phyloP scores from a whole-genome alignment of 306 rosid genomes.

The Canavalia gladiata region DNA sequence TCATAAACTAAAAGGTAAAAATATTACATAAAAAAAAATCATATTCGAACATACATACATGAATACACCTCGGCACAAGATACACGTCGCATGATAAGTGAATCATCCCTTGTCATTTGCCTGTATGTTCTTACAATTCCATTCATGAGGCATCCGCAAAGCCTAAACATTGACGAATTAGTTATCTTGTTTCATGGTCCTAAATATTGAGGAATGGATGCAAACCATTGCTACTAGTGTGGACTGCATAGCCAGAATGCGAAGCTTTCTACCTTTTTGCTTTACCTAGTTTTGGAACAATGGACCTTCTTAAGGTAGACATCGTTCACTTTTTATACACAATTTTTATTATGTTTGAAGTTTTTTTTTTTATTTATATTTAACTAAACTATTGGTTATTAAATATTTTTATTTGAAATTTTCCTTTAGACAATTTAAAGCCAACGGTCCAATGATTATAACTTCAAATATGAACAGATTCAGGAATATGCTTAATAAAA shows the following conservation, averaged over 20 bases:
- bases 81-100: neutral
- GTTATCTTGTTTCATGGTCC: slow-evolving; percentile 24
- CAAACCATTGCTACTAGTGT: slow-evolving; percentile 35
- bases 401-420: slow-evolving; percentile 13
- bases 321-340: neutral
- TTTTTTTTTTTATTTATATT: neutral
- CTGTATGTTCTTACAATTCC: neutral
- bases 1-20: neutral
- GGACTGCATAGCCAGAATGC: slow-evolving; percentile 30
- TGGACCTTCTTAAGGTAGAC: slow-evolving; percentile 37
- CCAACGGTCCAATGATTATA: slow-evolving; percentile 2
- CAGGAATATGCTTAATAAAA: slow-evolving; percentile 35
- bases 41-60: neutral
- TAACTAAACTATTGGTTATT: too few relatives aligned
- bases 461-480: slow-evolving; percentile 30
- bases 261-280: slow-evolving; percentile 21
- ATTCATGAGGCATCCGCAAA: slow-evolving; percentile 28
- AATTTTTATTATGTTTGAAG: neutral
- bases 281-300: slow-evolving; percentile 36
- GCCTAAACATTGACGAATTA: neutral
- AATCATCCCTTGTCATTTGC: neutral
- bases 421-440: slow-evolving; percentile 8
- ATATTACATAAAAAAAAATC: neutral
- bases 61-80: neutral
- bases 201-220: slow-evolving; percentile 32